Evolutionary conservation across 139 green algal species (phyloP), one percentile per base, ranked within the genome.

Genomic region (Nannochloris sp.): DNA sequence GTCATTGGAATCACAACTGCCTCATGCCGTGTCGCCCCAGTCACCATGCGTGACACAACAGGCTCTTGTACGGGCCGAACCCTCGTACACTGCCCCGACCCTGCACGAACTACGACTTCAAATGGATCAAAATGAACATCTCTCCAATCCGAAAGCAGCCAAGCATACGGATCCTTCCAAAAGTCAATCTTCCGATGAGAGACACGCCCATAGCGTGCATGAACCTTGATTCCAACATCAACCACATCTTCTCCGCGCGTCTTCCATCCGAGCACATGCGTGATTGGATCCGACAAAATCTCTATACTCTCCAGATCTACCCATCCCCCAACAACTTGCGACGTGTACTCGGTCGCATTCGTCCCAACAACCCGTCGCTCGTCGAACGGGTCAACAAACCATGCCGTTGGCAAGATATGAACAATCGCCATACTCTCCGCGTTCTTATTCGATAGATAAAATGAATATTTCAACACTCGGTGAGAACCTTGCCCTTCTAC

Each of bases 291-390:
- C 23, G 46, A 44, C 24, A 53, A 50, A 14, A 11, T 44, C 46
- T 68, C 64, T 19, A 76, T 76, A 53, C 64, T 76, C 18, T 76
- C 70, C 16, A 76, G 55, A 59, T 76, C 64, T 5, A 76, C 48
- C 2, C 34, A 40, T 40, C 15, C 18, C 2, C 70, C 70, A 60
- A 76, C 62, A 11, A 72, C 15, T 0, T 53, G 6, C 46, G 46
- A 53, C n/a, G 18, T 53, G 15, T 25, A 53, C 18, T 53, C 18
- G 11, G 16, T 53, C 46, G 11, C 46, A 53, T 53, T 21, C 5
- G n/a, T 25, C 46, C 46, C 46, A 53, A 19, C n/a, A 18, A 21
- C n/a, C 46, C 16, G 46, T 21, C 46, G 16, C 46, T 53, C n/a
- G n/a, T 53, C 46, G n/a, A 25, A 53, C 18, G 46, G 46, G 46